A percentile compares a stretch with the other conserved stretches of the same genome.
Conservation (phyloP, 257 asterid species). For the Solanum corneliomulleri region DNA sequence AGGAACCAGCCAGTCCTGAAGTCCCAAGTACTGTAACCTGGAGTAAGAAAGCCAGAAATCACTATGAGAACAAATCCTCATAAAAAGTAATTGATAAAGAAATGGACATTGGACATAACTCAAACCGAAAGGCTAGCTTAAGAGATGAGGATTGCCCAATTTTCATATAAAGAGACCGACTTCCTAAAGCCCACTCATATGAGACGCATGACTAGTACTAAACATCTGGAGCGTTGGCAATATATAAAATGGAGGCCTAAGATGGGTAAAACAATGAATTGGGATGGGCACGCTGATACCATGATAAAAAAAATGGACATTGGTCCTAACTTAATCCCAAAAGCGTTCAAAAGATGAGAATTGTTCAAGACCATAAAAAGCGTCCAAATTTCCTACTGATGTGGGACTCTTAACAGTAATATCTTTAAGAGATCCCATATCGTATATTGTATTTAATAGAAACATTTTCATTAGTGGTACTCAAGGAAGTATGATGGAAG, state of each 20-base stretch:
- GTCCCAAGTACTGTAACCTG: slow-evolving; percentile 95
- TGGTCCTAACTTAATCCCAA: neutral
- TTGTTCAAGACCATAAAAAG: neutral
- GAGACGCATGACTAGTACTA: neutral
- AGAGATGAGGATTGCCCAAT: neutral
- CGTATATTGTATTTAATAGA: neutral
- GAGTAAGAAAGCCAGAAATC: slow-evolving; percentile 1
- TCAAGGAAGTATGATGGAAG: neutral
- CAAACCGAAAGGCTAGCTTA: neutral
- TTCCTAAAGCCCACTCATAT: neutral
- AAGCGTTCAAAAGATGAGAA: neutral
- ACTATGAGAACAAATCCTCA: neutral
- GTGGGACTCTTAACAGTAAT: neutral
- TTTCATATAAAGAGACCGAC: neutral
- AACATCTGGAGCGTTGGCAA: neutral
- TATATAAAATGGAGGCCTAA: neutral
- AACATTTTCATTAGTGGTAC: neutral
- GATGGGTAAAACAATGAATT: neutral
- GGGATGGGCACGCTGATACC: neutral
- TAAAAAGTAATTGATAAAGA: neutral
- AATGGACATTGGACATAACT: neutral
- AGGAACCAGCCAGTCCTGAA: slow-evolving; percentile 92
- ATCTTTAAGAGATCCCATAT: neutral
- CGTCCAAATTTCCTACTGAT: neutral
- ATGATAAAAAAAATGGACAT: neutral